Evolutionary conservation across 345 rosid species (phyloP), one percentile per base, ranked within the genome.

Genomic region (Pseudoturritis turrita): DNA sequence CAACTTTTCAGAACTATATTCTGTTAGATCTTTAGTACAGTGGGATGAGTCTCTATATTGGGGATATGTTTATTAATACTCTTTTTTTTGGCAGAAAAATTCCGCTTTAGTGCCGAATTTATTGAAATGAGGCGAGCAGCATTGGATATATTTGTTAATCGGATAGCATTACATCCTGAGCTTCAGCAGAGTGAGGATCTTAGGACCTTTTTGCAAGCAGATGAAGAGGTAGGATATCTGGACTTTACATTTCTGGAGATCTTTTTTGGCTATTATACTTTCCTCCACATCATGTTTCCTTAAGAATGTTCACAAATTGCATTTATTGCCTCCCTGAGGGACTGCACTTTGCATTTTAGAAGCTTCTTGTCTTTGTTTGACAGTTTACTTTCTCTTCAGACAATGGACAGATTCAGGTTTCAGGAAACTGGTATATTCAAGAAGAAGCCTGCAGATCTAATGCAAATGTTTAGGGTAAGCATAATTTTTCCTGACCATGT

Each of bases 91-190:
- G 84, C 96, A 95, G 99, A 95, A 71, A 95, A 95, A 62, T 91
- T 95, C 56, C 93, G 98, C 15, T 95, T 89, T 75, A 92, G 98
- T 85, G 94, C 97, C 62, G 99, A 95, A 56, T 95, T 95, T 78
- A 95, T 95, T 64, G 99, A 95, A 78, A 83, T 88, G 94, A 89
- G 99, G 82, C 90, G 96, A 59, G 96, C 83, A 75, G 98, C 88
- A 10, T 65, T 95, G 82, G 96, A 95, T 78, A 39, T 84, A 67
- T 95, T 95, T 83, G 87, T 92, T 43, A 92, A 91, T 77, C 86
- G 98, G 68, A 88, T 95, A 69, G 96, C 99, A 60, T 86, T 86
- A 5, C 98, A 91, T 64, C 80, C 79, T 17, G 96, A 88, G 83
- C 94, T 95, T 80, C 93, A 81, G 75, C 96, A 82, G 64, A 95